Conservation (phyloP, 164 flowering plant genomes). For the Nymphaea colorata region DNA sequence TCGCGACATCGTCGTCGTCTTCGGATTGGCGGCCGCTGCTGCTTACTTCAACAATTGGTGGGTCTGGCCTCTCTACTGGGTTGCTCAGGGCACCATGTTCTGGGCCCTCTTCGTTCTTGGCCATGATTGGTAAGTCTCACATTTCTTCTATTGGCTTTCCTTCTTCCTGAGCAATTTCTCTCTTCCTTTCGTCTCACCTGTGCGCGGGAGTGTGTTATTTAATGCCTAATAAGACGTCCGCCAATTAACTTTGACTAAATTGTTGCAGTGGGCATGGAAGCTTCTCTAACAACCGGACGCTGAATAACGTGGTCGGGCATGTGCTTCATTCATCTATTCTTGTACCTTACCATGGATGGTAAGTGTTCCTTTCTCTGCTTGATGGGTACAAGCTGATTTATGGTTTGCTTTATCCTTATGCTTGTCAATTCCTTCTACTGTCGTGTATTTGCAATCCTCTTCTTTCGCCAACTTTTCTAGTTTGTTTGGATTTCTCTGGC, state of each 20-base stretch:
- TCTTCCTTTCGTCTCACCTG: no score
- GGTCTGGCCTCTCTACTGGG: conserved; percentile 85
- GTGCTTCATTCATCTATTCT: conserved; percentile 47
- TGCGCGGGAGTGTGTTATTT: not conserved
- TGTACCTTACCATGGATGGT: conserved; percentile 64
- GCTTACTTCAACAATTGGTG: conserved; percentile 38
- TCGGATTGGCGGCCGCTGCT: conserved; percentile 39
- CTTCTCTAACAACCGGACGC: conserved; percentile 28
- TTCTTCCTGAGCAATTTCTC: not conserved
- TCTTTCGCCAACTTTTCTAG: not conserved
- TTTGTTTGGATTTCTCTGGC: not conserved
- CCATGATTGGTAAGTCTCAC: conserved; percentile 53
- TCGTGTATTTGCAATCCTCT: not conserved
- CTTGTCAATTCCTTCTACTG: no score
- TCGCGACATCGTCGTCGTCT: conserved; percentile 45
- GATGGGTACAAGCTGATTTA: no score
- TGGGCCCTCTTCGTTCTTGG: conserved; percentile 94
- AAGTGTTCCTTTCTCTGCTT: not conserved
- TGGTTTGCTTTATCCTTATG: no score
- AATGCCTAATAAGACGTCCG: not conserved
- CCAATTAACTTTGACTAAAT: not conserved
- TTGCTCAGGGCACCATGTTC: conserved; percentile 81
- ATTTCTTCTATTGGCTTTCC: not conserved
- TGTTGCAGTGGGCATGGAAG: conserved; percentile 47
- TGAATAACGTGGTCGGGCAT: conserved; percentile 52